Percentiles rank a stretch among this genome's conserved stretches.
Evolutionary conservation across 371 early-diverging fungal genomes (phyloP).

Genomic region (Lichtheimia corymbifera): DNA sequence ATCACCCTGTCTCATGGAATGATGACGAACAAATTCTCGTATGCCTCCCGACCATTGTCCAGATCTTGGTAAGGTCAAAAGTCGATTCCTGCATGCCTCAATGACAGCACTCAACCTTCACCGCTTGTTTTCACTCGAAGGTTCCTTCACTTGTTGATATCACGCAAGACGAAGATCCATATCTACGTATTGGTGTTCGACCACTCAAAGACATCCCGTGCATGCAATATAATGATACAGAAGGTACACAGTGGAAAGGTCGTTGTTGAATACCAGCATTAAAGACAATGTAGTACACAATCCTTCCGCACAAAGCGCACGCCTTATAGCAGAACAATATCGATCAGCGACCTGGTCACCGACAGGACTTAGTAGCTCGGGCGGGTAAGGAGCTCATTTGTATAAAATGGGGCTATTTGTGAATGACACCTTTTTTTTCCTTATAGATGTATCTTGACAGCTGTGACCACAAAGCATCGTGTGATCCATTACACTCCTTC

Average conservation of each 20-base stretch:
- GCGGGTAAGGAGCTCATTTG: constrained; percentile 20
- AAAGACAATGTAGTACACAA: constrained; percentile 8
- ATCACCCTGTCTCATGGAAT: neutral
- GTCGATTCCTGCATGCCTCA: too few species aligned
- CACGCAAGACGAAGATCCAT: constrained; percentile 25
- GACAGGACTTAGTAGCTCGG: constrained; percentile 17
- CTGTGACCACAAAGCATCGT: constrained; percentile 36
- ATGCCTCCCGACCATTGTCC: neutral
- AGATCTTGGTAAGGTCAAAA: neutral
- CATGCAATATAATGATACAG: neutral
- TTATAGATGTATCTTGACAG: constrained; percentile 30
- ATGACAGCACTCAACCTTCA: too few species aligned
- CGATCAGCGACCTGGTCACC: constrained; percentile 36
- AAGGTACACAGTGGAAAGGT: neutral
- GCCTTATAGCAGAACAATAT: constrained; percentile 22
- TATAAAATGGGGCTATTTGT: neutral
- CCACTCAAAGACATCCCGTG: constrained; percentile 4
- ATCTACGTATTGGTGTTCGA: constrained; percentile 11
- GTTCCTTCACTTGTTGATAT: constrained; percentile 30
- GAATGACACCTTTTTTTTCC: neutral
- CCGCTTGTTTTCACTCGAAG: constrained; percentile 7
- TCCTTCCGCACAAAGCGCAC: constrained; percentile 17
- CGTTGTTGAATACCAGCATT: neutral
- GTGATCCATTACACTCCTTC: constrained; percentile 19
- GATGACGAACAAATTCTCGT: neutral